These are phyloP conservation scores for Ambrosia hybrid DNA, from an alignment of 140 eudicot species.

Conservation along the genomic window DNA sequence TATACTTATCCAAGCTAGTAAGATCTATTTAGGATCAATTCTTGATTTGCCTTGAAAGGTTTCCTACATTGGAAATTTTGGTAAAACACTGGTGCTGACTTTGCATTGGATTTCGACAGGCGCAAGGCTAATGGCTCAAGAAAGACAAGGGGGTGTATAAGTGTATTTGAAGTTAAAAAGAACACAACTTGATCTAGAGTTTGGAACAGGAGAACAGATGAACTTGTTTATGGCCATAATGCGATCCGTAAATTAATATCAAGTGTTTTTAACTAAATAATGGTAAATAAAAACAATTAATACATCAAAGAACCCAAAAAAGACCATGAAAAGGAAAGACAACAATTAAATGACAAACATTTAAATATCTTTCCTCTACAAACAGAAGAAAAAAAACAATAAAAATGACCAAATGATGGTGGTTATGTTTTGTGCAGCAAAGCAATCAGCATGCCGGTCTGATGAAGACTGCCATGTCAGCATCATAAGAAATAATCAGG, in stretches of 20 bases:
- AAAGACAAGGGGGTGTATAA: no score
- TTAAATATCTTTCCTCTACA: conserved; percentile 36
- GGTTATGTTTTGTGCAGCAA: conserved; percentile 29
- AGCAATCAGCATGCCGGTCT: neutral
- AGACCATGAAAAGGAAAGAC: conserved; percentile 17
- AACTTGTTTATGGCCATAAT: conserved; percentile 79
- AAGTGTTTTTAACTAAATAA: conserved; percentile 22
- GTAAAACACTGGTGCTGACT: no score
- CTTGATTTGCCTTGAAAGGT: no score
- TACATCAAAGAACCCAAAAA: conserved; percentile 16
- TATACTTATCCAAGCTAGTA: no score
- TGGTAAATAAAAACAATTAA: conserved; percentile 24
- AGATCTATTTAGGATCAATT: no score
- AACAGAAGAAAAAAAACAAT: neutral
- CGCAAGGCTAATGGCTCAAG: no score
- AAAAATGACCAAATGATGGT: conserved; percentile 29
- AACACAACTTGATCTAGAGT: neutral
- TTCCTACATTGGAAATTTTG: no score
- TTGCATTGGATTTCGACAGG: no score
- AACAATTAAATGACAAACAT: conserved; percentile 21
- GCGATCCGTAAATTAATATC: conserved; percentile 37
- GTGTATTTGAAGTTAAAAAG: no score
- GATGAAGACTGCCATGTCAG: conserved; percentile 24
- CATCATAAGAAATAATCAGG: conserved; percentile 82
- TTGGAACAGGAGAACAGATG: neutral